A percentile compares a stretch with the other conserved stretches of the same genome.
These are phyloP conservation scores for Epicoccum nigrum DNA, from an alignment of 2,329 filamentous ascomycete species.

Conservation along the genomic window DNA sequence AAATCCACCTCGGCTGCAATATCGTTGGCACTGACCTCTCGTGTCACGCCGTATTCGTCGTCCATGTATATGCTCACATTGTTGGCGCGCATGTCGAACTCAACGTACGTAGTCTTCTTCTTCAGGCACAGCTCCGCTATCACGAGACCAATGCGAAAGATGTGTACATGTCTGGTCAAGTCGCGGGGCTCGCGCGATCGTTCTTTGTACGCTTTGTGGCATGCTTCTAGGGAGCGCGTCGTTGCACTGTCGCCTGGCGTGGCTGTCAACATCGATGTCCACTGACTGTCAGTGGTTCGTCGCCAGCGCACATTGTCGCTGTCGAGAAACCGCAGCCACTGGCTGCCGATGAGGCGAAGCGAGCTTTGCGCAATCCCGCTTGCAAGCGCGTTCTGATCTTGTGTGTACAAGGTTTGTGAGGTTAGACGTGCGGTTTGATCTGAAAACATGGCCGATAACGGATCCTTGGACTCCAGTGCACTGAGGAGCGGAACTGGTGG, in stretches of 20 bases:
- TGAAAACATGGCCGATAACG: slow-evolving; percentile 27
- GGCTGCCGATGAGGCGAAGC: slow-evolving; percentile 33
- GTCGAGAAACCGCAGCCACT: slow-evolving; percentile 32
- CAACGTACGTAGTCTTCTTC: slow-evolving; percentile 23
- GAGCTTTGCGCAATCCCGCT: slow-evolving; percentile 30
- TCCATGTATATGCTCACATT: slow-evolving; percentile 23
- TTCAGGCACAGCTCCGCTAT: slow-evolving; percentile 33
- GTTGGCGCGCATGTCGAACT: slow-evolving; percentile 16
- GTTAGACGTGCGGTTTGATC: slow-evolving; percentile 18
- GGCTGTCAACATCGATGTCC: slow-evolving; percentile 33
- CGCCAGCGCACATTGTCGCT: slow-evolving; percentile 34
- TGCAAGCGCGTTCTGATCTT: slow-evolving; percentile 33
- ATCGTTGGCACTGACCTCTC: slow-evolving; percentile 22
- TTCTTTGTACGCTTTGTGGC: slow-evolving; percentile 9
- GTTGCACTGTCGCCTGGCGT: slow-evolving; percentile 20
- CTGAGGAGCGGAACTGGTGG: slow-evolving; percentile 26
- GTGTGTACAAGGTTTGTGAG: slow-evolving; percentile 32
- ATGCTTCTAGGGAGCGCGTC: slow-evolving; percentile 23
- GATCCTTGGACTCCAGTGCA: slow-evolving; percentile 32
- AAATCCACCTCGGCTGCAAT: slow-evolving; percentile 32
- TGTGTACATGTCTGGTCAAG: slow-evolving; percentile 29
- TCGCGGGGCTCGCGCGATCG: slow-evolving; percentile 17
- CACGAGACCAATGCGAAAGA: slow-evolving; percentile 38
- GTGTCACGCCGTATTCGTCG: slow-evolving; percentile 12
- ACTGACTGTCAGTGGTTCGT: slow-evolving; percentile 15